Evolutionary conservation across 148 eudicot species (phyloP), one percentile per base, ranked within the genome.

Genomic region (Tetragonia tetragonoides): DNA sequence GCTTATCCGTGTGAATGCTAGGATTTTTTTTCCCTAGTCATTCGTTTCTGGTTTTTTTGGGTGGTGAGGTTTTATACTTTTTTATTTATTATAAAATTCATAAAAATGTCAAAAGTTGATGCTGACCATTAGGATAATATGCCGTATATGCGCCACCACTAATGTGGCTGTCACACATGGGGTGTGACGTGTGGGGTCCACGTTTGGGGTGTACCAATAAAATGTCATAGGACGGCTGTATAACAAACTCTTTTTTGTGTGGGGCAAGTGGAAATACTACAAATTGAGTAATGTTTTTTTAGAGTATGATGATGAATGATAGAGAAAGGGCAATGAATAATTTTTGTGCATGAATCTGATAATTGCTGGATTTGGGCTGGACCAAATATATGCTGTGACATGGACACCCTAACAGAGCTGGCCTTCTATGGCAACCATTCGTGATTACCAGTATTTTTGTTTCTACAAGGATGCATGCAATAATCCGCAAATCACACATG

Each of bases 331-430:
- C 1, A 20, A 18, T 20, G 10, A 51, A 14, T 3, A 37, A 40
- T 5, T 38, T 15, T 2, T 12, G 40, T 11, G 24, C 10, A 57
- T 34, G 74, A n/a, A 53, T 44, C 11, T 49, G 41, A 17, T 51
- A n/a, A n/a, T 24, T 41, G 68, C 77, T 74, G 77, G 68, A 61
- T 41, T 61, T 62, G 41, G 68, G 77, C 40, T 74, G 77, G 53
- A 42, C 67, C 14, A 41, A 74, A 44, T 73, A 73, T 38, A 11
- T 56, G 60, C 12, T 15, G 17, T 56, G 60, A 4, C 60, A 56
- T 56, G 60, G 17, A 20, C 16, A 20, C 60, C n/a, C 3, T 1
- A 56, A 15, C 5, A 56, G n/a, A 56, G 60, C 60, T 56, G 60
- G 60, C 12, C 53, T 10, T 49, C 53, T 2, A 49, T 49, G 53